phyloP scores from a whole-genome alignment of 805 yeast genomes.

The Starmerella asiatica region DNA sequence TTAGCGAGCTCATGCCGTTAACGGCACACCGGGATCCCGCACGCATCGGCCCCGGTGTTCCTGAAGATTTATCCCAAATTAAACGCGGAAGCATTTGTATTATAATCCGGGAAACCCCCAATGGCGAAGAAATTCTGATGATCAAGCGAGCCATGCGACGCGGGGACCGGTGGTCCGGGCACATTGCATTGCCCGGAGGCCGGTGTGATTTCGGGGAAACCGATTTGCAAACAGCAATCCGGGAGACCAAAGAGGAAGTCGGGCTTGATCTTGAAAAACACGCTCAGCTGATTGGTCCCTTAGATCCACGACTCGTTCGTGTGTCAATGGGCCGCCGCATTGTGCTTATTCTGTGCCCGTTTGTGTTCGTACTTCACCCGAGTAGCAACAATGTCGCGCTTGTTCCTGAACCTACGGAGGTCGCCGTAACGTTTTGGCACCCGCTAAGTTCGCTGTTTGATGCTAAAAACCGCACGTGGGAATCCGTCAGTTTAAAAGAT shows the following conservation, averaged over 20 bases:
- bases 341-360: slow-evolving; percentile 28
- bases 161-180: slow-evolving; percentile 32
- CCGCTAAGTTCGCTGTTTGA: slow-evolving; percentile 23
- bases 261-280: slow-evolving; percentile 26
- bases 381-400: slow-evolving; percentile 16
- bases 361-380: slow-evolving; percentile 24
- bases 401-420: slow-evolving; percentile 26
- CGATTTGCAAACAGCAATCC: slow-evolving; percentile 25
- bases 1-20: slow-evolving; percentile 1
- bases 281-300: slow-evolving; percentile 25
- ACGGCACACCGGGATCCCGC: slow-evolving; percentile 3
- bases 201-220: slow-evolving; percentile 28
- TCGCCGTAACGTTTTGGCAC: slow-evolving; percentile 29
- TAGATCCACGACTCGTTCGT: slow-evolving; percentile 27
- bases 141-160: slow-evolving; percentile 28
- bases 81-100: slow-evolving; percentile 7
- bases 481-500: slow-evolving; percentile 19
- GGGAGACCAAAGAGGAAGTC: slow-evolving; percentile 31
- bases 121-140: slow-evolving; percentile 26
- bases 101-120: slow-evolving; percentile 1
- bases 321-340: slow-evolving; percentile 26
- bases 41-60: neutral
- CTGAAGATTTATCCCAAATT: slow-evolving; percentile 1
- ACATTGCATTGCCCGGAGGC: slow-evolving; percentile 32
- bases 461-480: slow-evolving; percentile 11